Evolutionary conservation across 2,329 filamentous ascomycete genomes (phyloP).

Genomic region (Bipolaris oryzae): DNA sequence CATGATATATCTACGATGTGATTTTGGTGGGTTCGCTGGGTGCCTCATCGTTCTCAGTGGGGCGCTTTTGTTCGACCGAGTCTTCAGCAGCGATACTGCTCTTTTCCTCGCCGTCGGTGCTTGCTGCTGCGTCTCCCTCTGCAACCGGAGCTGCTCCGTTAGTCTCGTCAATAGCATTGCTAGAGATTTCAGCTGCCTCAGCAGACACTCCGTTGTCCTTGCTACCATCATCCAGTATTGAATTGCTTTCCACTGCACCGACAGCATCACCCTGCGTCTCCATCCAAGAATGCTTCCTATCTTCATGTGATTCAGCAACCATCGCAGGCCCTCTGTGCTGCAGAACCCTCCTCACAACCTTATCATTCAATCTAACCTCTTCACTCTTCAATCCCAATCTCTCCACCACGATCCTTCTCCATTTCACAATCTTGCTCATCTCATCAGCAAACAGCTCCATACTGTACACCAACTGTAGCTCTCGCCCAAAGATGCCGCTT

Average conservation of each 20-base stretch:
- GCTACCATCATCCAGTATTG: not conserved
- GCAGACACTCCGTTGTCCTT: not conserved
- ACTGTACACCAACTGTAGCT: constrained; percentile 37
- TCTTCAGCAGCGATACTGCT: not conserved
- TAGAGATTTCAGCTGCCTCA: not conserved
- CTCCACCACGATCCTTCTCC: constrained; percentile 37
- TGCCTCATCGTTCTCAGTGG: not conserved
- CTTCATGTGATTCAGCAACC: not conserved
- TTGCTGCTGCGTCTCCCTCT: not conserved
- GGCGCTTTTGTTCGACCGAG: not conserved
- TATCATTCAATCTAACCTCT: not conserved
- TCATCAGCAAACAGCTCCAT: constrained; percentile 46
- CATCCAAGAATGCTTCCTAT: not conserved
- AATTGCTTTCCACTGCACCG: no score
- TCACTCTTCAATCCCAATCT: constrained; percentile 32
- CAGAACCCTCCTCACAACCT: not conserved
- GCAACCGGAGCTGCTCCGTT: no score
- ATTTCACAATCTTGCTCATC: constrained; percentile 36
- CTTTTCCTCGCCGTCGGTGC: no score
- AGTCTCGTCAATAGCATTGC: not conserved
- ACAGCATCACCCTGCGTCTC: not conserved
- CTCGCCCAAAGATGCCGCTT: constrained; percentile 34
- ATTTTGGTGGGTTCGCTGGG: not conserved
- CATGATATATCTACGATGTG: not conserved
- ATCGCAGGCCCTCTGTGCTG: not conserved